Evolutionary conservation across 805 yeast species (phyloP).

Genomic region (Saitoella complicata): DNA sequence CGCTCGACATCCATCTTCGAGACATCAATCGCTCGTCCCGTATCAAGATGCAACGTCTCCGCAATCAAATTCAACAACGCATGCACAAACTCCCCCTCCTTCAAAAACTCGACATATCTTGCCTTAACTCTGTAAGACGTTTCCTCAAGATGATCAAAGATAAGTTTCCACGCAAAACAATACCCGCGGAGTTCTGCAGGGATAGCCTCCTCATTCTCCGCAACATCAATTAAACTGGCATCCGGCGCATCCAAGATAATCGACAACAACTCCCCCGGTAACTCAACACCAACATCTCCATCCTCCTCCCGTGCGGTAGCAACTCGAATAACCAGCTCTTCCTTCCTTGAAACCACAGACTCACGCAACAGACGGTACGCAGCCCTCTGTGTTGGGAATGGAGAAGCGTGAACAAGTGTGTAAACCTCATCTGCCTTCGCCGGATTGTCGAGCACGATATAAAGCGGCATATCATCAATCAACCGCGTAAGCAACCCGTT

Average conservation of each 20-base stretch:
- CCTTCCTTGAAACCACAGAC: constrained; percentile 22
- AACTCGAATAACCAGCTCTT: constrained; percentile 29
- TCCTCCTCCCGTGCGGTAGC: constrained; percentile 17
- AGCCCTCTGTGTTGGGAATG: constrained; percentile 24
- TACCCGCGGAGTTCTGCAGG: constrained; percentile 21
- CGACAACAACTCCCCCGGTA: constrained; percentile 31
- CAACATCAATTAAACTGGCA: no score
- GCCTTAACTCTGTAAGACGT: constrained; percentile 47
- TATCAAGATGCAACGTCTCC: constrained; percentile 30
- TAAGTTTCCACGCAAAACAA: constrained; percentile 53
- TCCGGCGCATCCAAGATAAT: constrained; percentile 12
- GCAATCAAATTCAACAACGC: constrained; percentile 39
- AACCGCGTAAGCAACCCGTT: constrained; percentile 8
- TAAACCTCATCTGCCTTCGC: background rate
- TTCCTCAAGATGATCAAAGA: constrained; percentile 45
- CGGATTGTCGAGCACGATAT: constrained; percentile 4
- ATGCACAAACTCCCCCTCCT: constrained; percentile 30
- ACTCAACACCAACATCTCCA: constrained; percentile 16
- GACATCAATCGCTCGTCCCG: constrained; percentile 9
- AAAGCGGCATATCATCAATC: constrained; percentile 4
- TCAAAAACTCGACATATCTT: constrained; percentile 42
- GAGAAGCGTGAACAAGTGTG: constrained; percentile 8
- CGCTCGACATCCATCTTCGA: constrained; percentile 14
- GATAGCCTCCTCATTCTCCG: no score
- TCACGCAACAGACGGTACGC: constrained; percentile 26